phyloP scores from a whole-genome alignment of 2,329 filamentous ascomycete genomes.

The Cladosporium sp. region DNA sequence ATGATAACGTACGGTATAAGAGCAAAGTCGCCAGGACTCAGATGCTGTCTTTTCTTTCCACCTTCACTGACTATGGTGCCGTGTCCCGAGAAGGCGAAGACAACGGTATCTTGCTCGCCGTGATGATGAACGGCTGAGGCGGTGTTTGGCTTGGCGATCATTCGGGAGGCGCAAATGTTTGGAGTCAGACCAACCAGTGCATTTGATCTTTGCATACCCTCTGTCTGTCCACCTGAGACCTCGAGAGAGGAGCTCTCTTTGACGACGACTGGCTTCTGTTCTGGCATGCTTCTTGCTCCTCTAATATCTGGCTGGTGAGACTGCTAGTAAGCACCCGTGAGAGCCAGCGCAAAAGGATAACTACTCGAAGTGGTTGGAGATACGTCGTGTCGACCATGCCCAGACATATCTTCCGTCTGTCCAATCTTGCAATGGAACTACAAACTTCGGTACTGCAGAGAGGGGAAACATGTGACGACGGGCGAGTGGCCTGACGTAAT shows the following conservation, averaged over 20 bases:
- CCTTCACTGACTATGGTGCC: constrained; percentile 58
- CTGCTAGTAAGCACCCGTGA: background rate
- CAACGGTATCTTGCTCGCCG: constrained; percentile 66
- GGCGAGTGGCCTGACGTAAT: background rate
- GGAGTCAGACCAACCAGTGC: constrained; percentile 63
- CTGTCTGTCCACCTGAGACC: constrained; percentile 43
- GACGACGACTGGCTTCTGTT: constrained; percentile 46
- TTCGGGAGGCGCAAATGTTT: constrained; percentile 63
- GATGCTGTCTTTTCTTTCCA: constrained; percentile 53
- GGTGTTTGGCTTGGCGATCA: constrained; percentile 60
- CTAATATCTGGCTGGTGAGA: background rate
- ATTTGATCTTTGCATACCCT: constrained; percentile 47
- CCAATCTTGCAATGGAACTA: background rate
- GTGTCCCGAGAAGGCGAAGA: constrained; percentile 58
- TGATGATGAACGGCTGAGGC: constrained; percentile 64
- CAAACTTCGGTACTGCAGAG: background rate
- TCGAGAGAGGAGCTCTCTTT: constrained; percentile 47
- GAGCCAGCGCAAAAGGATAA: background rate
- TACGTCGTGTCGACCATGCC: background rate
- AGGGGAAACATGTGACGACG: background rate
- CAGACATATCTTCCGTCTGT: background rate
- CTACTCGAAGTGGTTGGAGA: too few relatives aligned
- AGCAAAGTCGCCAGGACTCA: constrained; percentile 64
- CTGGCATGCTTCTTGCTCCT: constrained; percentile 14
- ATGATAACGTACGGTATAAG: constrained; percentile 49